These are phyloP conservation scores for Spergularia marina DNA, from an alignment of 148 eudicot genomes.

Conservation along the genomic window DNA sequence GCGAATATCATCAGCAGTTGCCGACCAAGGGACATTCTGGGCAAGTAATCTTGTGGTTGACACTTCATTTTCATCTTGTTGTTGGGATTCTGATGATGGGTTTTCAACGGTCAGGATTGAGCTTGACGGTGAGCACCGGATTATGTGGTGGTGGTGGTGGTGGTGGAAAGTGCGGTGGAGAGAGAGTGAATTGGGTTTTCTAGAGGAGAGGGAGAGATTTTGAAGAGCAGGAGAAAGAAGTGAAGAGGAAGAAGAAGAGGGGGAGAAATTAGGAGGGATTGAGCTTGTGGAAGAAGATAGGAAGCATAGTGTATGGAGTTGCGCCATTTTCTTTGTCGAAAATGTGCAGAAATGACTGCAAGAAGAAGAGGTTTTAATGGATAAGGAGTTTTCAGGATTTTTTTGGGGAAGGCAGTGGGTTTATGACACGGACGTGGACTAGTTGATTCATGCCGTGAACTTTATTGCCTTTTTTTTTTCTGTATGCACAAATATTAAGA, in stretches of 20 bases:
- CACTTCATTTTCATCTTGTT: constrained; percentile 25
- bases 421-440: too few relatives aligned
- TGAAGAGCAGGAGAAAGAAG: constrained; percentile 9
- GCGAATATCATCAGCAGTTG: constrained; percentile 66
- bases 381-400: constrained; percentile 2
- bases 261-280: constrained; percentile 10
- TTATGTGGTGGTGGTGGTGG: constrained; percentile 15
- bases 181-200: constrained; percentile 17
- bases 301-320: constrained; percentile 29
- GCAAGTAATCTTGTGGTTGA: constrained; percentile 60
- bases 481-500: too few relatives aligned
- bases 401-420: not conserved
- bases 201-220: constrained; percentile 21
- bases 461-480: not conserved
- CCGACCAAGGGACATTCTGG: constrained; percentile 75
- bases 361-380: not conserved
- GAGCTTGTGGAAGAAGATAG: constrained; percentile 28
- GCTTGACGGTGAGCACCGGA: constrained; percentile 29
- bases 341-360: not conserved
- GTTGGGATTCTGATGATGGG: constrained; percentile 25
- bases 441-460: not conserved
- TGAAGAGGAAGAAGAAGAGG: constrained; percentile 12
- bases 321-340: constrained; percentile 36
- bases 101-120: constrained; percentile 29
- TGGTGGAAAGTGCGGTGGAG: not conserved